Conservation (phyloP, 257 asterid genomes). For the Handroanthus guayacan region DNA sequence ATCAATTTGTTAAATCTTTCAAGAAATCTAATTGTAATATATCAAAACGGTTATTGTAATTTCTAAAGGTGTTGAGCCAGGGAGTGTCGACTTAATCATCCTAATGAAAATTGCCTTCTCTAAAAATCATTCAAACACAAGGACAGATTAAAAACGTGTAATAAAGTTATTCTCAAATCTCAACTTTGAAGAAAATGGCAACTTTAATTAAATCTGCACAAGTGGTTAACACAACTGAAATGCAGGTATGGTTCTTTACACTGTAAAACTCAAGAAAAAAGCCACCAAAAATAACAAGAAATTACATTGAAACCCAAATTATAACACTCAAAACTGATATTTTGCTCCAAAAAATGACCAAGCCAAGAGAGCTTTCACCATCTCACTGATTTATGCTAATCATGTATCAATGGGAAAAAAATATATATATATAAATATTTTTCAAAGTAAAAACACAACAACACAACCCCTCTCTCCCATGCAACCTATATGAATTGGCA, state of each 20-base stretch:
- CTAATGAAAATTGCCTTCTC: no score
- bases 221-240: background rate
- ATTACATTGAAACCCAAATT: constrained; percentile 32
- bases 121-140: no score
- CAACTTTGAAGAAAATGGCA: background rate
- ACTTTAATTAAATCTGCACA: background rate
- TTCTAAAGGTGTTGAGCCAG: no score
- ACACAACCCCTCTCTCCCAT: constrained; percentile 45
- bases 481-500: constrained; percentile 49
- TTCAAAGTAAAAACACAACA: constrained; percentile 40
- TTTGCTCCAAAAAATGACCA: constrained; percentile 38
- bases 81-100: no score
- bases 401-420: constrained; percentile 30
- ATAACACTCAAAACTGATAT: constrained; percentile 10
- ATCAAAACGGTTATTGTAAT: no score
- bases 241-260: constrained; percentile 32
- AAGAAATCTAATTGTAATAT: no score
- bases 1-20: no score
- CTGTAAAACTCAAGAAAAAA: constrained; percentile 21
- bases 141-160: no score
- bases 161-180: no score
- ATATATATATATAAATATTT: background rate
- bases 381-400: constrained; percentile 29
- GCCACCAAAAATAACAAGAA: background rate
- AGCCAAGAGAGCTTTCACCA: constrained; percentile 27